A percentile compares a stretch with the other conserved stretches of the same genome.
These are phyloP conservation scores for Aspergillus aculeatus DNA, from an alignment of 2,329 filamentous ascomycete species.

Conservation along the genomic window DNA sequence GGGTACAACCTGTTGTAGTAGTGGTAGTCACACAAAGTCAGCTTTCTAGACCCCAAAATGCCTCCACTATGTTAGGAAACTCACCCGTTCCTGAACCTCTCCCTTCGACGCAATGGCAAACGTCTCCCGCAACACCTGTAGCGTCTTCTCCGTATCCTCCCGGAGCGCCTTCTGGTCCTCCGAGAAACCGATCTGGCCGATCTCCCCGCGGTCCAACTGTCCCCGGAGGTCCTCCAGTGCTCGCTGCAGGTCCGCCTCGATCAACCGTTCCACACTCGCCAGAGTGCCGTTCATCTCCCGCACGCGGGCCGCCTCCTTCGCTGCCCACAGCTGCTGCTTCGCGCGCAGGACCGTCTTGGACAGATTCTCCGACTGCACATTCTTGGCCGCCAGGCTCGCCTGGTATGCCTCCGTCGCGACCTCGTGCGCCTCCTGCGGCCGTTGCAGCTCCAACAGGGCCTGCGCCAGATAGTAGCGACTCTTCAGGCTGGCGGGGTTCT, in stretches of 20 bases:
- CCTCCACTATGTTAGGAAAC: constrained; percentile 12
- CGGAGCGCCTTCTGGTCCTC: constrained; percentile 63
- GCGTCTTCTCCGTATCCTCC: constrained; percentile 49
- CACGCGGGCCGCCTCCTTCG: constrained; percentile 57
- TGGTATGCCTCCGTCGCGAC: constrained; percentile 72
- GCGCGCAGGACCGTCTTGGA: constrained; percentile 72
- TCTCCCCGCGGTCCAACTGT: constrained; percentile 38
- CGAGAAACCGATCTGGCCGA: constrained; percentile 64
- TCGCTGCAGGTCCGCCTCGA: constrained; percentile 40
- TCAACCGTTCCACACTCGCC: constrained; percentile 40
- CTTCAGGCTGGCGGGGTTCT: constrained; percentile 66
- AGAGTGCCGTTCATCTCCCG: constrained; percentile 47
- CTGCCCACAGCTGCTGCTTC: constrained; percentile 85
- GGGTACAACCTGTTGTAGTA: constrained; percentile 43
- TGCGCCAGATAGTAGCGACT: constrained; percentile 80
- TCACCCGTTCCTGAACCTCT: constrained; percentile 45
- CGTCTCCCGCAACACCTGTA: constrained; percentile 45
- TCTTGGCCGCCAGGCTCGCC: constrained; percentile 62
- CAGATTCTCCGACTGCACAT: constrained; percentile 67
- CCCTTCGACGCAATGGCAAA: constrained; percentile 44
- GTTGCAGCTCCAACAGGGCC: constrained; percentile 72
- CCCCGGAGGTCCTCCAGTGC: constrained; percentile 38
- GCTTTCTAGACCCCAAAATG: neutral
- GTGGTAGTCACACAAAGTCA: neutral
- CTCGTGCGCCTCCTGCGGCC: constrained; percentile 69